Conservation (phyloP, 1,284 basidiomycete genomes). For the Lignosus rhinocerotis region DNA sequence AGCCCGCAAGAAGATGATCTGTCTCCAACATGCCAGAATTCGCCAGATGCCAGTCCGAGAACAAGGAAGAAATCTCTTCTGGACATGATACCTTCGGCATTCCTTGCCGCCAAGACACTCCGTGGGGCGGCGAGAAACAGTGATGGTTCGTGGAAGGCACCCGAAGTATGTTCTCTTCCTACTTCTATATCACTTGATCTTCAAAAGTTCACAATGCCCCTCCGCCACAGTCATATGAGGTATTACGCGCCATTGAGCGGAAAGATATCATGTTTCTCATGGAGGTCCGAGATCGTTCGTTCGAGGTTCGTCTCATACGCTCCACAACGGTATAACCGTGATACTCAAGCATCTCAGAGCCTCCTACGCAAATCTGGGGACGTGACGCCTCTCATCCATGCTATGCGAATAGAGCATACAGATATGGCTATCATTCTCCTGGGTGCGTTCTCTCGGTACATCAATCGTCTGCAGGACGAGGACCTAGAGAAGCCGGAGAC, state of each 20-base stretch:
- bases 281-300: constrained; percentile 77
- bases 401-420: constrained; percentile 74
- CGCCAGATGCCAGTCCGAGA: constrained; percentile 14
- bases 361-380: constrained; percentile 73
- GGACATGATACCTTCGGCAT: constrained; percentile 28
- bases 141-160: constrained; percentile 50
- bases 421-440: constrained; percentile 76
- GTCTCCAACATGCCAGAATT: constrained; percentile 7
- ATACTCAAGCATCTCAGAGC: constrained; percentile 45
- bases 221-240: constrained; percentile 60
- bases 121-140: constrained; percentile 9
- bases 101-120: constrained; percentile 21
- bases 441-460: constrained; percentile 79
- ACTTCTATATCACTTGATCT: background rate
- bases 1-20: constrained; percentile 11
- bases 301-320: constrained; percentile 53
- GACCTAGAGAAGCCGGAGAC: constrained; percentile 66
- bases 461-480: constrained; percentile 75
- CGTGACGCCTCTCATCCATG: constrained; percentile 76
- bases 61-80: constrained; percentile 22
- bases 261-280: constrained; percentile 76
- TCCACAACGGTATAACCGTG: background rate
- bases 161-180: constrained; percentile 47
- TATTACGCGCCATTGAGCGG: constrained; percentile 71
- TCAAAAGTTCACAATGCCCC: background rate